phyloP scores from a whole-genome alignment of 495 filamentous ascomycete species.

The Bombardia bombarda region DNA sequence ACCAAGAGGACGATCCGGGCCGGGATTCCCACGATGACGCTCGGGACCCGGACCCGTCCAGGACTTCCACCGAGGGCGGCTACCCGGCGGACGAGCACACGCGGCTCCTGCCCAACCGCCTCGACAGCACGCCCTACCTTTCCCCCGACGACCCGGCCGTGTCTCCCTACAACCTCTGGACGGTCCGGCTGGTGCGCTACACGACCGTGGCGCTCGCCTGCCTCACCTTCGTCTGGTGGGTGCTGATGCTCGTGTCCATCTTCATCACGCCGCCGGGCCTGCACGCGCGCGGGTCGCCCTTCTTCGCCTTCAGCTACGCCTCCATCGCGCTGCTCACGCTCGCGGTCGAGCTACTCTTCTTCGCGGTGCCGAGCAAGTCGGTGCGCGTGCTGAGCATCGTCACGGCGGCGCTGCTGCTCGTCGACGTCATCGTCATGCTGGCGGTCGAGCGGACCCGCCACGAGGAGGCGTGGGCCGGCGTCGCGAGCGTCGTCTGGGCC shows the following conservation, averaged over 20 bases:
- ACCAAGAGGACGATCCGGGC: slow-evolving; percentile 30
- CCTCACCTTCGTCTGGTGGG: slow-evolving; percentile 85
- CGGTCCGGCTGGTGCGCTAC: slow-evolving; percentile 67
- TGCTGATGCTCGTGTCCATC: slow-evolving; percentile 70
- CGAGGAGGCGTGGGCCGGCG: slow-evolving; percentile 87
- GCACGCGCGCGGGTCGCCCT: slow-evolving; percentile 79
- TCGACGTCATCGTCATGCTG: slow-evolving; percentile 72
- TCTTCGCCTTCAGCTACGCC: slow-evolving; percentile 76
- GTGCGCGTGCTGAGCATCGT: slow-evolving; percentile 62
- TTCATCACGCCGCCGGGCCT: slow-evolving; percentile 85
- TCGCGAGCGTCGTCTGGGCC: slow-evolving; percentile 72
- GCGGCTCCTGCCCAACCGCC: slow-evolving; percentile 55
- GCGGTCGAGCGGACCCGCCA: slow-evolving; percentile 60
- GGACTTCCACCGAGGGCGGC: slow-evolving; percentile 5
- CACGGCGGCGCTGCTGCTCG: slow-evolving; percentile 61
- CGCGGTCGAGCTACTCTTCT: slow-evolving; percentile 74
- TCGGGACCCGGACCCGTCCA: background rate
- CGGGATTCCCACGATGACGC: slow-evolving; percentile 10
- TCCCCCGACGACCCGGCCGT: slow-evolving; percentile 96
- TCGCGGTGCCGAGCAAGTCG: slow-evolving; percentile 68
- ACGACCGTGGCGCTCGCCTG: slow-evolving; percentile 63
- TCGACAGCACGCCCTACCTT: slow-evolving; percentile 52
- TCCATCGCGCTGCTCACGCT: slow-evolving; percentile 67
- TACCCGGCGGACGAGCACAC: slow-evolving; percentile 62
- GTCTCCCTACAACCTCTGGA: slow-evolving; percentile 92